phyloP scores from a whole-genome alignment of 1,284 basidiomycete species.

The Ganoderma sp. region DNA sequence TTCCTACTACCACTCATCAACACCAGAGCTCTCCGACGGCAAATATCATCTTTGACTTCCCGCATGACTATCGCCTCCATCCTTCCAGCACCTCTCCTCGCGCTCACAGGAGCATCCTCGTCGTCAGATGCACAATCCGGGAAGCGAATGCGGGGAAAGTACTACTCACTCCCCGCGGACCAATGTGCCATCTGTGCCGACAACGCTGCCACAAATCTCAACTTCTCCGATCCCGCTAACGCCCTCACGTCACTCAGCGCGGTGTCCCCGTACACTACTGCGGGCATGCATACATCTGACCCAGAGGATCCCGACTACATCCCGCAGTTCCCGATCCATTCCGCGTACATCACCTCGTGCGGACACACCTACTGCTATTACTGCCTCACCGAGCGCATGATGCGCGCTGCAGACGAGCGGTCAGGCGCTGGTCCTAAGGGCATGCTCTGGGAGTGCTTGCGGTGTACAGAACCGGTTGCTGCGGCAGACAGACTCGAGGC shows the following conservation, averaged over 20 bases:
- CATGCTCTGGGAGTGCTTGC: slow-evolving; percentile 77
- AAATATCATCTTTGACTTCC: slow-evolving; percentile 50
- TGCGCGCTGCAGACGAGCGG: slow-evolving; percentile 71
- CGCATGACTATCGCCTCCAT: slow-evolving; percentile 45
- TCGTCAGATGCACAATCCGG: slow-evolving; percentile 27
- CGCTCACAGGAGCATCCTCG: slow-evolving; percentile 17
- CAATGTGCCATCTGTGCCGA: slow-evolving; percentile 84
- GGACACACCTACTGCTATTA: slow-evolving; percentile 88
- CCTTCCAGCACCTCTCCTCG: slow-evolving; percentile 42
- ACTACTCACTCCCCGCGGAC: slow-evolving; percentile 63
- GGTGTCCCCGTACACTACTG: slow-evolving; percentile 27
- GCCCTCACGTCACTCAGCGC: slow-evolving; percentile 51
- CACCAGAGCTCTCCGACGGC: slow-evolving; percentile 65
- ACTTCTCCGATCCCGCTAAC: slow-evolving; percentile 58
- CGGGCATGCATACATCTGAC: slow-evolving; percentile 16
- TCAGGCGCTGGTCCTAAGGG: slow-evolving; percentile 49
- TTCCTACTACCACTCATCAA: slow-evolving; percentile 90
- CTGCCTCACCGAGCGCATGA: slow-evolving; percentile 82
- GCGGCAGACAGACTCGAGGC: slow-evolving; percentile 56
- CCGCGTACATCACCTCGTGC: slow-evolving; percentile 77
- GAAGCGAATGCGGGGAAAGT: slow-evolving; percentile 54
- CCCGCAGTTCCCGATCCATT: slow-evolving; percentile 68
- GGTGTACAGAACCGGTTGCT: slow-evolving; percentile 69
- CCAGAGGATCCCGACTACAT: slow-evolving; percentile 44
- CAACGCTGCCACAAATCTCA: slow-evolving; percentile 66